Percentiles rank a stretch among this genome's conserved stretches.
phyloP scores from a whole-genome alignment of 1,284 basidiomycete genomes.

The Heliocybe sulcata region DNA sequence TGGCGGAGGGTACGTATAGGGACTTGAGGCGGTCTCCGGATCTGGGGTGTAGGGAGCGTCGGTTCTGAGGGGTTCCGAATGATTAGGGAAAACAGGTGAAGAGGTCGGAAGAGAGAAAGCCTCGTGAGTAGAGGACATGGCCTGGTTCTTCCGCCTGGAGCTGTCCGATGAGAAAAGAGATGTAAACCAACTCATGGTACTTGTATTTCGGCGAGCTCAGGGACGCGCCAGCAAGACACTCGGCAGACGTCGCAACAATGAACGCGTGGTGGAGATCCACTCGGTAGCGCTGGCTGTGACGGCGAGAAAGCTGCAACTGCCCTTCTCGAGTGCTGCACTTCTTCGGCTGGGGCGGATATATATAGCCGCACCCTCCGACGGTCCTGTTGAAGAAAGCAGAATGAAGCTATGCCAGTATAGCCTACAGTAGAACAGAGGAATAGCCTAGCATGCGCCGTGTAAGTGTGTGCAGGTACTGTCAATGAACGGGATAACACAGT shows the following conservation, averaged over 20 bases:
- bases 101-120: slow-evolving; percentile 73
- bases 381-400: not conserved
- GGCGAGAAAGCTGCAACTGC: not conserved
- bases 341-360: not conserved
- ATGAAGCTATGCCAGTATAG: not conserved
- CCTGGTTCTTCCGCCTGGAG: slow-evolving; percentile 46
- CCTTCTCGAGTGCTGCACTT: not conserved
- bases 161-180: slow-evolving; percentile 49
- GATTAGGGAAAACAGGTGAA: slow-evolving; percentile 43
- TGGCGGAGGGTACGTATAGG: slow-evolving; percentile 72
- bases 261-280: not conserved
- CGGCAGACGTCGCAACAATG: not conserved
- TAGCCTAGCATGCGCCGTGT: not conserved
- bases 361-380: not conserved
- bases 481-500: not conserved
- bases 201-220: not conserved
- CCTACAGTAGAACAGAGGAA: not conserved
- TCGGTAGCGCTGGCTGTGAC: not conserved
- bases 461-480: not conserved
- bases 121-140: slow-evolving; percentile 66
- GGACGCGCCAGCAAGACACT: not conserved
- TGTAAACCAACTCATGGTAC: slow-evolving; percentile 62
- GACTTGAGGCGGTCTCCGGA: slow-evolving; percentile 32
- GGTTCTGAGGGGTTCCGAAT: slow-evolving; percentile 51
- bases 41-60: slow-evolving; percentile 42